Evolutionary conservation across 331 rosid genomes (phyloP).

Genomic region (Saraca asoca): DNA sequence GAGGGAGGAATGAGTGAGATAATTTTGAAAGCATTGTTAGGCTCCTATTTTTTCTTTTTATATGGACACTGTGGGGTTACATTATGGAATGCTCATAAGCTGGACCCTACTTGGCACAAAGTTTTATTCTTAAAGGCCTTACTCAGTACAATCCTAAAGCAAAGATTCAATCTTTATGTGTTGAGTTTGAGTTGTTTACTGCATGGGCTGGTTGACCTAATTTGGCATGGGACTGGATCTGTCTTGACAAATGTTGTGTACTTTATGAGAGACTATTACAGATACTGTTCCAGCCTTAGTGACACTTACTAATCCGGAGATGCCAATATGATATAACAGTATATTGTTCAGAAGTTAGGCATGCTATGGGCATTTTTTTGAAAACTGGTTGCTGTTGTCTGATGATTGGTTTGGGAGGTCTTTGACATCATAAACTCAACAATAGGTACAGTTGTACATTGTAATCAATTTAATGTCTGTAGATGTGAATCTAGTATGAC

Average conservation of each 20-base stretch:
- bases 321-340: slow-evolving; percentile 11
- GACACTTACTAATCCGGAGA: no score
- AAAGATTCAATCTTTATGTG: no score
- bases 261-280: no score
- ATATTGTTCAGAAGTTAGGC: slow-evolving; percentile 4
- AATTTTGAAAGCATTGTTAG: no score
- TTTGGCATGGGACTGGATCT: slow-evolving; percentile 19
- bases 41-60: no score
- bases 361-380: slow-evolving; percentile 5
- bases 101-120: no score
- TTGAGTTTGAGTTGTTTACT: slow-evolving; percentile 6
- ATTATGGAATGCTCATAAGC: no score
- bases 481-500: slow-evolving; percentile 22
- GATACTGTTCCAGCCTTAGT: no score
- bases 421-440: background rate
- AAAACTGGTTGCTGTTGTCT: slow-evolving; percentile 18
- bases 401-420: background rate
- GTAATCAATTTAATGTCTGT: background rate
- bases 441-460: slow-evolving; percentile 5
- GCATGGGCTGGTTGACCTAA: slow-evolving; percentile 1
- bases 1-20: no score
- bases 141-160: no score
- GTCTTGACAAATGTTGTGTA: slow-evolving; percentile 20
- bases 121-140: no score
- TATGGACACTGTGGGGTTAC: no score